Conservation (phyloP, 208 protist genomes). For the Leishmania aethiopica region DNA sequence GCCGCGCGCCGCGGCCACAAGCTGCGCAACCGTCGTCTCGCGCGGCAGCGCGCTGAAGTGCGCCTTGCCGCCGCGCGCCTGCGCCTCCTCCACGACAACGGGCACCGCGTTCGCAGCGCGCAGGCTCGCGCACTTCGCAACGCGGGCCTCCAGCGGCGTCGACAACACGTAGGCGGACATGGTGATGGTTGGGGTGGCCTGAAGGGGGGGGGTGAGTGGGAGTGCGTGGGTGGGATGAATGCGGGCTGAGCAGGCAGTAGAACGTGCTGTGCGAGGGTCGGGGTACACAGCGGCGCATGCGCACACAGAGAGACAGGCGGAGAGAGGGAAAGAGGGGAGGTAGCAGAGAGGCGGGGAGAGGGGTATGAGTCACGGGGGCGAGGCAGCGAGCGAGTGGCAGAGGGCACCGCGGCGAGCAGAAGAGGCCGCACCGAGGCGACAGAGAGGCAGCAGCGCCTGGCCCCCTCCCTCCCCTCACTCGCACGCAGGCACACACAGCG, state of each 20-base stretch:
- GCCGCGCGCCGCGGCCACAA: constrained; percentile 24
- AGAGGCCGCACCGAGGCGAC: background rate
- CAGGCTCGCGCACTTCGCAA: constrained; percentile 26
- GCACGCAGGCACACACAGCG: no score
- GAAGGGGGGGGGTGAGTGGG: no score
- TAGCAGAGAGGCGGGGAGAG: background rate
- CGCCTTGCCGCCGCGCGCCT: constrained; percentile 26
- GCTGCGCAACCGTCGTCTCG: constrained; percentile 34
- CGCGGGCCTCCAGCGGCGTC: constrained; percentile 22
- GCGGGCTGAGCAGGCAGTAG: background rate
- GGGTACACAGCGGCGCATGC: background rate
- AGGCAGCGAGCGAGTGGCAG: background rate
- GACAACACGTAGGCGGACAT: constrained; percentile 28
- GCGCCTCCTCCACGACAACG: constrained; percentile 27
- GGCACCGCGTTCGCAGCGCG: constrained; percentile 5
- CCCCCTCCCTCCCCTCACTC: background rate
- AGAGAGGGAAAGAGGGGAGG: background rate
- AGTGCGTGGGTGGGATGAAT: background rate
- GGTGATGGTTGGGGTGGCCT: background rate
- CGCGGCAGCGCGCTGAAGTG: constrained; percentile 35
- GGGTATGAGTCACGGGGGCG: background rate
- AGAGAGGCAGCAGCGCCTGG: background rate
- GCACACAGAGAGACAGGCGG: background rate
- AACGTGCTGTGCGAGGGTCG: background rate
- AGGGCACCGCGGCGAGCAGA: no score